Base-by-base conservation (phyloP, 169 alveolate genomes). In the Theileria parva region DNA sequence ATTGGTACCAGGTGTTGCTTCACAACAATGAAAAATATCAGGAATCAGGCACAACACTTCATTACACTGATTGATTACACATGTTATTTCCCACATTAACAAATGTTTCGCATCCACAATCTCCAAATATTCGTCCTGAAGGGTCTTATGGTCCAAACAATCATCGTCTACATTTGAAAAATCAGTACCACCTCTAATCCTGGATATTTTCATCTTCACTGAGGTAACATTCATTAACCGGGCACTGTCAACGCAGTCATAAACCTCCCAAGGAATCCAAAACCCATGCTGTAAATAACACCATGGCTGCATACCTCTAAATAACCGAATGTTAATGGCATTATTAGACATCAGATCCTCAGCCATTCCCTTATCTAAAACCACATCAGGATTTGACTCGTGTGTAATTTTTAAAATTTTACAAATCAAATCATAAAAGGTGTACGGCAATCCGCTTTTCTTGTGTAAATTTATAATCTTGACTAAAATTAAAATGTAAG, bases 291-390 rank as follows among this genome's bases (percentile, higher is more conserved):
- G 77, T n/a, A 69, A 32, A n/a, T 25, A 25, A 50, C 44, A 25
- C 77, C 77, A 69, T 17, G 77, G 77, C 39, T 69, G 77, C 5
- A 50, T 15, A 8, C 74, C 34, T n/a, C 77, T 27, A 23, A 59
- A 34, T 44, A 69, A 13, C 51, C 77, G 61, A 23, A 37, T 32
- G 59, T 12, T 64, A n/a, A 64, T 64, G 25, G 72, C 48, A 21
- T 30, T 34, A 21, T 32, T 64, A 15, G 72, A 17, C 48, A 37
- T 21, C 11, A 37, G 57, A n/a, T 64, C 72, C 12, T 64, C 72
- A 15, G 27, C 48, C 2, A 64, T 37, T 32, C 72, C 72, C 7
- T 64, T 34, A 7, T 64, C 72, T 15, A 37, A 17, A 4, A 64
- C 12, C 23, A 55, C 27, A 4, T 21, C 23, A 4, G 72, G 48